Conservation (phyloP, 345 rosid species). For the Rhizophora mangle region DNA sequence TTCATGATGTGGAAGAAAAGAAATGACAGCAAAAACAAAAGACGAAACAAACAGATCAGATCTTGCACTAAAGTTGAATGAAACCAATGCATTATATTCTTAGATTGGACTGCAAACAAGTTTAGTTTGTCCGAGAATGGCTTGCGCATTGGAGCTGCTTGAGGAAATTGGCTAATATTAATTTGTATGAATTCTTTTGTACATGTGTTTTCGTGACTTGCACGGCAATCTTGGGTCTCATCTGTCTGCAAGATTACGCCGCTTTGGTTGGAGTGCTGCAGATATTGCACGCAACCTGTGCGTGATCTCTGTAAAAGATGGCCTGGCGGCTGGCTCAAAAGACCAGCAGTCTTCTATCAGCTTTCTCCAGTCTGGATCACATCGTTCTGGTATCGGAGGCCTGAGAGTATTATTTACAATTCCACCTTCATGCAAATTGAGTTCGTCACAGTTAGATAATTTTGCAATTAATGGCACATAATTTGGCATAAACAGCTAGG, state of each 20-base stretch:
- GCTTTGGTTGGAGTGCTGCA: conserved; percentile 47
- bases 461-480: too few species aligned
- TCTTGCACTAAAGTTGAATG: neutral
- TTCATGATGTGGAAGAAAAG: too few species aligned
- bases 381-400: conserved; percentile 66
- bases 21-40: too few species aligned
- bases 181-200: neutral
- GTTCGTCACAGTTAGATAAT: too few species aligned
- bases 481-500: too few species aligned
- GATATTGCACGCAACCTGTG: conserved; percentile 55
- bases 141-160: conserved; percentile 3
- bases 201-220: neutral
- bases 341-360: conserved; percentile 94
- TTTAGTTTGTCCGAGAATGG: conserved; percentile 1
- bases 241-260: conserved; percentile 25
- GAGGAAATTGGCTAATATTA: neutral
- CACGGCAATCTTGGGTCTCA: conserved; percentile 5
- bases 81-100: neutral
- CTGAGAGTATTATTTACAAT: conserved; percentile 73
- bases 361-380: conserved; percentile 69
- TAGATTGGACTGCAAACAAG: conserved; percentile 4
- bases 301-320: conserved; percentile 77
- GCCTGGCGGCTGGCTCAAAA: conserved; percentile 57
- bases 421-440: conserved; percentile 55
- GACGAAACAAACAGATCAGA: too few species aligned